Evolutionary conservation across 345 rosid genomes (phyloP), one percentile per base, ranked within the genome.

Genomic region (Arabis hirsuta): DNA sequence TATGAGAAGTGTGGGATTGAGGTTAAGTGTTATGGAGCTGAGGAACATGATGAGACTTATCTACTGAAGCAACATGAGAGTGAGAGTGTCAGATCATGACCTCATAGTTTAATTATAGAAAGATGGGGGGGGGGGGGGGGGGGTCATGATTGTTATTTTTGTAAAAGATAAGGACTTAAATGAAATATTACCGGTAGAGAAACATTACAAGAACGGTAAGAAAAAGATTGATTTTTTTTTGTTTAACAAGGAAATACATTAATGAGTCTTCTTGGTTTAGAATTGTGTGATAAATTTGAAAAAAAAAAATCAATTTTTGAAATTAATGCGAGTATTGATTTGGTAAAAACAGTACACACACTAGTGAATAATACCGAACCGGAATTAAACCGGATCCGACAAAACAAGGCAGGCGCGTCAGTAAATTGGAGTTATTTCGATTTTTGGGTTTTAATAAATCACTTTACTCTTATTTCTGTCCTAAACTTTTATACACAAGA

Each of bases 1-100:
- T 58, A 69, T 0, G 39, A 42, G 14, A 50, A 47, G 62, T 66
- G 65, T 70, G 54, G 73, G 45, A 83, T 78, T 31, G 86, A 84
- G 9, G 76, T 73, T 22, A 64, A 76, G 47, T 13, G 39, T 62
- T 26, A 36, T 26, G 74, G 51, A 69, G 70, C 16, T 13, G 79
- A 73, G 26, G 77, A 68, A 69, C 71, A 69, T 0, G 80, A 64
- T 9, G 67, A 76, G 67, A 65, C 56, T n/a, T 76, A 76, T 58
- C 26, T 76, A 48, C 64, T 76, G 7, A 71, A 64, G 56, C 76
- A 70, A 24, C 66, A 69, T 57, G 39, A 76, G 52, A 69, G 42
- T 46, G 71, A 69, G 13, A 24, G 42, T 69, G 65, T 26, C 44
- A 36, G 45, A 34, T 6, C 6, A 6, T 7, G 38, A 34, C 38